Conservation (phyloP, 2,329 filamentous ascomycete species). For the Aspergillus calidoustus region DNA sequence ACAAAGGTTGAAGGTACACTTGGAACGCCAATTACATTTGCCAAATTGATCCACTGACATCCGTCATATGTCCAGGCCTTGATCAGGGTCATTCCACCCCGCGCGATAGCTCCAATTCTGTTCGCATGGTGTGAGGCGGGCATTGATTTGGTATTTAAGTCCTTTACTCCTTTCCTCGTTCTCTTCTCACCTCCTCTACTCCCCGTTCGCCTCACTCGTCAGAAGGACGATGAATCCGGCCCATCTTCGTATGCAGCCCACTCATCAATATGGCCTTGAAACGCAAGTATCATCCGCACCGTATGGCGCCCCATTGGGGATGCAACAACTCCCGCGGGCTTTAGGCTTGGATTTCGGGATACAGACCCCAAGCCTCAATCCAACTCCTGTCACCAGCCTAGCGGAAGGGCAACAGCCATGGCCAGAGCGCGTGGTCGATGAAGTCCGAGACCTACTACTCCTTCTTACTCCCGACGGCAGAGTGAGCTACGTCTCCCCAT, state of each 20-base stretch:
- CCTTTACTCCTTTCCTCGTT: neutral
- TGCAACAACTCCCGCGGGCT: constrained; percentile 3
- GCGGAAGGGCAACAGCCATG: constrained; percentile 64
- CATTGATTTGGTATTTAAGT: neutral
- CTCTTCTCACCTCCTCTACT: neutral
- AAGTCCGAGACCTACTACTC: constrained; percentile 85
- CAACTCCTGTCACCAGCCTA: constrained; percentile 62
- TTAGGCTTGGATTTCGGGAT: constrained; percentile 1
- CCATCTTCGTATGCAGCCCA: constrained; percentile 8
- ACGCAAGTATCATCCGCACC: neutral
- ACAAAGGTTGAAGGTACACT: neutral
- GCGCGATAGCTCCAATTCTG: neutral
- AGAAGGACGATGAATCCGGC: constrained; percentile 13
- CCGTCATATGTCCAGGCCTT: constrained; percentile 3
- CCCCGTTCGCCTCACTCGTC: neutral
- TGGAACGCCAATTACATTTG: constrained; percentile 5
- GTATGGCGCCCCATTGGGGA: constrained; percentile 5
- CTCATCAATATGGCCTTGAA: constrained; percentile 11
- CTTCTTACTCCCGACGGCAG: constrained; percentile 84
- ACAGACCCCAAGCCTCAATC: constrained; percentile 17
- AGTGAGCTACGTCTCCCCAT: constrained; percentile 85
- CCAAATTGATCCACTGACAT: constrained; percentile 7
- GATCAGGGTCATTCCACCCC: neutral
- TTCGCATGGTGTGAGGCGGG: too few relatives aligned
- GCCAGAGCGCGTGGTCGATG: constrained; percentile 86